These are phyloP conservation scores for Cokeromyces recurvatus DNA, from an alignment of 371 early-diverging fungal species.

Conservation along the genomic window DNA sequence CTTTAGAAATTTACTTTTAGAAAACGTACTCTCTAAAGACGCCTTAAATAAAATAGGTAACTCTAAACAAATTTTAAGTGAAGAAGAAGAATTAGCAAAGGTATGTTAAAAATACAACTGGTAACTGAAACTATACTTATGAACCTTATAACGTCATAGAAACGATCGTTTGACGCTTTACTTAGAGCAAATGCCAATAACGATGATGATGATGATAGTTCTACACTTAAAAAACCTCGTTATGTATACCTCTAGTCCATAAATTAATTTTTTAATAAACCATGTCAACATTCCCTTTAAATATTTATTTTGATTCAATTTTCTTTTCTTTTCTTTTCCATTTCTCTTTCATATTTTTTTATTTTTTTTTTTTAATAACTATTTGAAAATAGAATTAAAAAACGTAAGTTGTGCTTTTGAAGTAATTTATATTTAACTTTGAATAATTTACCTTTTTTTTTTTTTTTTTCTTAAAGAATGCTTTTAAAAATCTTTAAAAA, in stretches of 20 bases:
- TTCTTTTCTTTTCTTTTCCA: no score
- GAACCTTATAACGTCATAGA: slow-evolving; percentile 15
- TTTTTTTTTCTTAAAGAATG: no score
- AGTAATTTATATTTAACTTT: no score
- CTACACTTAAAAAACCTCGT: slow-evolving; percentile 25
- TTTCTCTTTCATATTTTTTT: no score
- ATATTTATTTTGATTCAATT: no score
- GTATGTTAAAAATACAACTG: neutral
- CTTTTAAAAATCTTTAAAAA: no score
- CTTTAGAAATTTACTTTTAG: slow-evolving; percentile 3
- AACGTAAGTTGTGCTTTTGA: no score
- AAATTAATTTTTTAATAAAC: slow-evolving; percentile 12
- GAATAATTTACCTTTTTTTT: no score
- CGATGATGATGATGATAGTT: neutral
- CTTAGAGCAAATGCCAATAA: slow-evolving; percentile 10
- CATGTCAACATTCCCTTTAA: no score
- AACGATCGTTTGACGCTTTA: slow-evolving; percentile 30
- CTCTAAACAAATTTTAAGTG: slow-evolving; percentile 15
- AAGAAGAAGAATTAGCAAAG: slow-evolving; percentile 19
- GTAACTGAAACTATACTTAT: neutral
- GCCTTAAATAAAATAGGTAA: slow-evolving; percentile 34
- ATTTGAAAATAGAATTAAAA: no score
- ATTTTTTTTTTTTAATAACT: no score
- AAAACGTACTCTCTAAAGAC: slow-evolving; percentile 25
- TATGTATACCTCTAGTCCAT: slow-evolving; percentile 30